Evolutionary conservation across 2,329 filamentous ascomycete species (phyloP), one percentile per base, ranked within the genome.

Genomic region (Arachnopeziza araneosa): DNA sequence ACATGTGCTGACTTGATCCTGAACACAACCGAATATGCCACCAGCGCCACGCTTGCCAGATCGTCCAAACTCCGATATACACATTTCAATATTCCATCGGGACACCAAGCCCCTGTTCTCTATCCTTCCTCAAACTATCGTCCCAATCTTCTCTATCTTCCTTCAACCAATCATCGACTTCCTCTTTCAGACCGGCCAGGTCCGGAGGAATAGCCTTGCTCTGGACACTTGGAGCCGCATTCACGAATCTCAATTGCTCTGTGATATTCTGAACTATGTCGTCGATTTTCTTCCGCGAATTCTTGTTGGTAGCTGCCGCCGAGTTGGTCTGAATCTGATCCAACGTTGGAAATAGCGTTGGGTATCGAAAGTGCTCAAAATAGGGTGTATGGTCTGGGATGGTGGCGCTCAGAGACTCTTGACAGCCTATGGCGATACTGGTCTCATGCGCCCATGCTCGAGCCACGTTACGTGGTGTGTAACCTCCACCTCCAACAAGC

Each of bases 371-470:
- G 64, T 96, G 92, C 64, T 90, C 87, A 60, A 92, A 86, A 80
- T 93, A 96, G 0, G 92, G 90, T 8, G 93, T 86, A 69, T 96
- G 87, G 44, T 83, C 76, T 0, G 95, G 93, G 26, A 98, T 87
- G 14, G 85, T 82, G 21, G 88, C 83, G 72, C 80, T 78, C 64
- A 97, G 87, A 60, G 84, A 83, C 64, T 88, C 81, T 62, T 89
- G 81, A 60, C 86, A 86, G 66, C 87, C 86, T 64, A 96, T 90
- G 62, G 91, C 91, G 67, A 98, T 91, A 62, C 90, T 89, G 14
- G 95, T 99, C 77, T 99, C 95, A 75, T 96, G 93, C 24, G 93
- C 91, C 95, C 95, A 99, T 30, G 93, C 92, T 57, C 95, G 89
- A 50, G 95, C 95, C 7, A 99, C 95, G 70, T 99, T 99, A 65